Conservation (phyloP, 2,329 filamentous ascomycete genomes). For the Cercospora sp. region DNA sequence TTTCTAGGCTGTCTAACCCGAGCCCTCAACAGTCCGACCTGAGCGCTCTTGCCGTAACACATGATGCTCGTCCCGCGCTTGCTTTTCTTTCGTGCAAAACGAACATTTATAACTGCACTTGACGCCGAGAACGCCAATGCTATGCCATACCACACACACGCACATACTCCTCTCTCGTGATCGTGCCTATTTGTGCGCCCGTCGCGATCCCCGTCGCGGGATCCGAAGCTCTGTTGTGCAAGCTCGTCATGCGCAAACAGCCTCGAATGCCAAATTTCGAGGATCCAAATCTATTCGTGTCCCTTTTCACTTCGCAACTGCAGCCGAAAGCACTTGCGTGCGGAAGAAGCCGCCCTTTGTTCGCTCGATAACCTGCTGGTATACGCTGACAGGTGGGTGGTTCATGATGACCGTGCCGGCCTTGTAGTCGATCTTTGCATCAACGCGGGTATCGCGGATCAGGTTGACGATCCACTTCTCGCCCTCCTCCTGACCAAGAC, state of each 20-base stretch:
- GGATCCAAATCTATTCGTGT: neutral
- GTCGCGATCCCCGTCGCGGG: neutral
- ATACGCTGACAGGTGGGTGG: conserved; percentile 96
- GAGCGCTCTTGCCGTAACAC: conserved; percentile 8
- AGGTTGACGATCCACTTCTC: conserved; percentile 99
- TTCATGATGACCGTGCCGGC: conserved; percentile 99
- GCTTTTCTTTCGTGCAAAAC: conserved; percentile 1
- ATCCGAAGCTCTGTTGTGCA: neutral
- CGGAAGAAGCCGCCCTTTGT: conserved; percentile 99
- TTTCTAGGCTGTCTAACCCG: neutral
- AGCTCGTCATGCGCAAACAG: neutral
- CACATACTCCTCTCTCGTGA: conserved; percentile 1
- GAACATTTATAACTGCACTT: neutral
- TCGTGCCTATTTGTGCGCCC: neutral
- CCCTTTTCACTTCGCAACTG: conserved; percentile 48
- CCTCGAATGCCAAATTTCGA: neutral
- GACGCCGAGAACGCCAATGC: conserved; percentile 32
- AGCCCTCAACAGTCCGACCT: conserved; percentile 3
- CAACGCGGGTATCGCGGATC: conserved; percentile 93
- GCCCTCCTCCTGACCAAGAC: conserved; percentile 88
- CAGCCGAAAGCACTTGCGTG: conserved; percentile 81
- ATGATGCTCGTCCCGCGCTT: conserved; percentile 3
- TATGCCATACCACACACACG: conserved; percentile 25
- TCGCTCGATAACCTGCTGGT: conserved; percentile 98
- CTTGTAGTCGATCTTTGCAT: conserved; percentile 99